These are phyloP conservation scores for Penicillium sp. DNA, from an alignment of 2,329 filamentous ascomycete species.

Conservation along the genomic window DNA sequence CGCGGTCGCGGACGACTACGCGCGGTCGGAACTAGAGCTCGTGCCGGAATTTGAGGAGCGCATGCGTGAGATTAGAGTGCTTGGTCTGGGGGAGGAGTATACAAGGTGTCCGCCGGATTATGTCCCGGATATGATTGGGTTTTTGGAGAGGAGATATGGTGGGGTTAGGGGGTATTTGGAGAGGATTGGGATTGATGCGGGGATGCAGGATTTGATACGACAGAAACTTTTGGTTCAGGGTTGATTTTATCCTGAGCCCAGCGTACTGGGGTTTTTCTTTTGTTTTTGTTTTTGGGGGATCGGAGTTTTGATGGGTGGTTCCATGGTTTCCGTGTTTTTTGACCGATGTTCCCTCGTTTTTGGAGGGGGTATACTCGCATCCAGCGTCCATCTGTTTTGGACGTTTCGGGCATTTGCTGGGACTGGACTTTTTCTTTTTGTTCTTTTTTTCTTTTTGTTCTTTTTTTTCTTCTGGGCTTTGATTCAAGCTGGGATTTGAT, in stretches of 20 bases:
- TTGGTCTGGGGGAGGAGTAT: constrained; percentile 78
- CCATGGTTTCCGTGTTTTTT: neutral
- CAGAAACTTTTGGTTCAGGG: constrained; percentile 31
- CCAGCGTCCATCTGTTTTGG: neutral
- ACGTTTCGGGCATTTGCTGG: constrained; percentile 3
- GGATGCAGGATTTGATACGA: constrained; percentile 50
- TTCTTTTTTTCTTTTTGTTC: constrained; percentile 4
- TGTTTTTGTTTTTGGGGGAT: neutral
- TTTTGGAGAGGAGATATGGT: constrained; percentile 68
- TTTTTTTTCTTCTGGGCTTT: neutral
- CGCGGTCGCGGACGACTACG: constrained; percentile 75
- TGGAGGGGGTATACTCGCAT: neutral
- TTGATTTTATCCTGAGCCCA: constrained; percentile 15
- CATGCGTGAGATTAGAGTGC: constrained; percentile 69
- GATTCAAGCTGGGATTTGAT: neutral
- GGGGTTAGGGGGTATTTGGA: constrained; percentile 70
- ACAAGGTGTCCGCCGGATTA: constrained; percentile 69
- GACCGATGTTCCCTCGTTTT: no score
- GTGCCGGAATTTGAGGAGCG: constrained; percentile 66
- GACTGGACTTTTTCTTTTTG: constrained; percentile 1
- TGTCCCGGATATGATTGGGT: constrained; percentile 62
- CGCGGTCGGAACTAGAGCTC: constrained; percentile 67
- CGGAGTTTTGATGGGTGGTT: neutral
- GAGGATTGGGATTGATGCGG: constrained; percentile 62
- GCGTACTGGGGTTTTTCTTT: neutral